Evolutionary conservation across 495 filamentous ascomycete genomes (phyloP), one percentile per base, ranked within the genome.

Genomic region (Darksidea phi): DNA sequence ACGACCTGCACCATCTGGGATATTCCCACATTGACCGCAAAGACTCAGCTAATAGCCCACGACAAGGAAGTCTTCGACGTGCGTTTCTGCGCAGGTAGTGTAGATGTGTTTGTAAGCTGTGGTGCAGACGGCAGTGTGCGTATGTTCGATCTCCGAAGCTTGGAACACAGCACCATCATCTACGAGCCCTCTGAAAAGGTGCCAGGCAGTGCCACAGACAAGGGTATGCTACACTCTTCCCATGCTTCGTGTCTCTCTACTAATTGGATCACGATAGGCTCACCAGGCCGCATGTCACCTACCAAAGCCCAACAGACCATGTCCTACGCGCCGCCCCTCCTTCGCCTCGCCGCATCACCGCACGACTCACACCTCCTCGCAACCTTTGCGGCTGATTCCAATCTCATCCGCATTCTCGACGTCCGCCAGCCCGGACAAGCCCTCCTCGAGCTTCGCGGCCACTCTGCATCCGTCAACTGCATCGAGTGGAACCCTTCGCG

Each of bases 1-100:
- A 99, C 94, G 0, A 99, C 94, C 1, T 99, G 94, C 75, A 99
- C 94, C n/a, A 97, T 99, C 57, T 99, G 94, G 94, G 94, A 99
- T 69, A 99, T 99, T 26, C 94, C 94, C 1, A 96, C 94, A 2
- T 76, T 99, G 61, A 99, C 94, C 0, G 94, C 94, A 13, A 99
- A 99, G 74, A 99, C 94, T 1, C 94, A 99, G 73, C 76, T 99
- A 13, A 99, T 99, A 73, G 94, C 94, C 23, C 94, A 99, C 69
- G 94, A 99, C 75, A 97, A 97, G 73, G 94, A 99, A 74, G 94
- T 99, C 5, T 99, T 95, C 67, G 94, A 99, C 72, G 94, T 99
- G 34, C 86, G 94, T 12, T 99, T 97, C 74, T 97, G 94, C 75
- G 91, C 91, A 21, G 91, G 95, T 67, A 95, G 89, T 67, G 88